Conservation (phyloP, 768 basidiomycete genomes). For the Xerocomus brunneocitrinus region DNA sequence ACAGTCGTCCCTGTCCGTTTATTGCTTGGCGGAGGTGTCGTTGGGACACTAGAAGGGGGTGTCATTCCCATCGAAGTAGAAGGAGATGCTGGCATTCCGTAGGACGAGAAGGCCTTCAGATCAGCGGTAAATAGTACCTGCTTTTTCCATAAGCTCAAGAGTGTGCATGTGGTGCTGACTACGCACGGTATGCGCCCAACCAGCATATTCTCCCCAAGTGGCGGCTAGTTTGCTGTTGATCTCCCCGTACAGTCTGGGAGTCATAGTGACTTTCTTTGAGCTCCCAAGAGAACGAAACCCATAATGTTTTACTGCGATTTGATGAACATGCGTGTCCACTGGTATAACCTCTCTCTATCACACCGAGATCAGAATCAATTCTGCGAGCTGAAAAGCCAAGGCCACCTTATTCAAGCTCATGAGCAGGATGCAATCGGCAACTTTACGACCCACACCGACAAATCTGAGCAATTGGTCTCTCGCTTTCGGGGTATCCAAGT, state of each 20-base stretch:
- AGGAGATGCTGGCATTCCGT: conserved; percentile 40
- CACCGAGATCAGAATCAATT: conserved; percentile 3
- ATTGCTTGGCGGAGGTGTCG: conserved; percentile 33
- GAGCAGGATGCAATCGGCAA: conserved; percentile 89
- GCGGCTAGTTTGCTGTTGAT: conserved; percentile 55
- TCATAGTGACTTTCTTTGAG: conserved; percentile 56
- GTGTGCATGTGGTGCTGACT: neutral
- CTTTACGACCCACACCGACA: conserved; percentile 91
- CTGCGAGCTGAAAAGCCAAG: conserved; percentile 5
- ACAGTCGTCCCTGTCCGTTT: conserved; percentile 26
- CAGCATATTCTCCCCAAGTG: conserved; percentile 82
- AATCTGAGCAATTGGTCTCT: conserved; percentile 75
- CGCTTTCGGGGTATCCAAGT: conserved; percentile 49
- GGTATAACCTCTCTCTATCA: conserved; percentile 81
- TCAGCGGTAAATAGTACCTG: conserved; percentile 77
- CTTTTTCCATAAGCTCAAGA: neutral
- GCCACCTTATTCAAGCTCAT: conserved; percentile 89
- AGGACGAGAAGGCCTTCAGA: conserved; percentile 59
- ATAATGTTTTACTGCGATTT: conserved; percentile 81
- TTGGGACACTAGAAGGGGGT: conserved; percentile 19
- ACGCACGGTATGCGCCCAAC: conserved; percentile 85
- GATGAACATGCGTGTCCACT: conserved; percentile 93
- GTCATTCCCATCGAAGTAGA: conserved; percentile 8
- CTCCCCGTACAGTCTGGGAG: conserved; percentile 70
- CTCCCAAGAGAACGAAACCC: conserved; percentile 47